These are phyloP conservation scores for Polyporus tsugae DNA, from an alignment of 1,284 basidiomycete species.

Conservation along the genomic window DNA sequence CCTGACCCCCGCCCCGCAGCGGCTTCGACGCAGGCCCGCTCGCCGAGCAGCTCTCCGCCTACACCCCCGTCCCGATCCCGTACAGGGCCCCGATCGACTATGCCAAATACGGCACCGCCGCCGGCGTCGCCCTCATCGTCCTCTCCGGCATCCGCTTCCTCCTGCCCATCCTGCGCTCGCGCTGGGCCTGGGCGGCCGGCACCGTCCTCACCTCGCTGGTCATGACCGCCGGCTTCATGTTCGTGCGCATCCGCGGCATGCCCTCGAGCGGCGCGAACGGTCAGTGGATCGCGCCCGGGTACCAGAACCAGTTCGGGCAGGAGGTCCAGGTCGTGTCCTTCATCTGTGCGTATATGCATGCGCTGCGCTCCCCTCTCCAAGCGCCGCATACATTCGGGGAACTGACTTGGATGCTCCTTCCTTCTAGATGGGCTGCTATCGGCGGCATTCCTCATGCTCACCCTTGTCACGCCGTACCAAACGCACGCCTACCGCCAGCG, in stretches of 20 bases:
- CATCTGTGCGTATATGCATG: constrained; percentile 73
- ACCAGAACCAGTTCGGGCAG: constrained; percentile 91
- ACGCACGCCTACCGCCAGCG: constrained; percentile 81
- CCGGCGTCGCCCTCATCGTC: constrained; percentile 52
- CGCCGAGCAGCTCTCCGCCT: constrained; percentile 76
- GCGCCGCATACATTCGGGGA: background rate
- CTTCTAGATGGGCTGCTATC: constrained; percentile 83
- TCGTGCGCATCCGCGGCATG: constrained; percentile 88
- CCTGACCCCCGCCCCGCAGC: constrained; percentile 48
- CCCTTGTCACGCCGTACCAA: constrained; percentile 84
- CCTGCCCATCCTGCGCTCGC: constrained; percentile 74
- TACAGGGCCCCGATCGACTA: constrained; percentile 79
- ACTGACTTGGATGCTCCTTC: background rate
- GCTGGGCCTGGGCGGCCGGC: constrained; percentile 82
- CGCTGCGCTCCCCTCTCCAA: too few species aligned
- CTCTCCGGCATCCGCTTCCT: constrained; percentile 67
- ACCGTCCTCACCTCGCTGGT: constrained; percentile 75
- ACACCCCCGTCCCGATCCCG: constrained; percentile 79
- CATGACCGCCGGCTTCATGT: constrained; percentile 97
- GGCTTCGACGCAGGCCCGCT: constrained; percentile 83
- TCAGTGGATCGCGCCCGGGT: constrained; percentile 88
- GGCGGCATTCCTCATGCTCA: constrained; percentile 85
- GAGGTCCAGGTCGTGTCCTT: constrained; percentile 90
- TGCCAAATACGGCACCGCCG: constrained; percentile 58
- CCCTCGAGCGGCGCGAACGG: constrained; percentile 77